Evolutionary conservation across 352 stramenopile genomes (phyloP), one percentile per base, ranked within the genome.

Genomic region (Phytophthora agathidicida): DNA sequence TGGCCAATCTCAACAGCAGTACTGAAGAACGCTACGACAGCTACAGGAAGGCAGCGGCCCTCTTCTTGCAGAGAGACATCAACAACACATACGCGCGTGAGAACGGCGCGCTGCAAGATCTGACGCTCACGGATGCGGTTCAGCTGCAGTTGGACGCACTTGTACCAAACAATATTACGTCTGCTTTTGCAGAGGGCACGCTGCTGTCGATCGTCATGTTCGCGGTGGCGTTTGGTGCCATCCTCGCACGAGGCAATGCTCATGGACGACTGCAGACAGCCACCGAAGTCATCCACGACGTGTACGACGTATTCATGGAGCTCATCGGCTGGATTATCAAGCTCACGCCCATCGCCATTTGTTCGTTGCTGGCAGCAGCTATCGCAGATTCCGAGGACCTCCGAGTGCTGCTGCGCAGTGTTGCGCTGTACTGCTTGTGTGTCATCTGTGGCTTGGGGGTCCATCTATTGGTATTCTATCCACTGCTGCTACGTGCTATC

Each of bases 291-390:
- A 65, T 82, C 23, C 68, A 65, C 27, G 68, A 83, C 47, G 35
- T 82, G 37, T 71, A 78, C 54, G 50, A 46, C 19, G 66, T 71
- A 14, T 78, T 87, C 44, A 73, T 85, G 54, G 45, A 49, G 32
- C 63, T 87, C 19, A 79, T 87, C 60, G 50, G 51, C 32, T 78
- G 59, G 48, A 41, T 80, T 33, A 65, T 83, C 31, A 64, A 55
- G 48, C 52, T 55, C 46, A 88, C 82, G 32, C 78, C 80, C 14
- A 31, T 88, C 17, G 76, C 83, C 3, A 80, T 90, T 41, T 71
- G 86, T 22, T 92, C 81, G 26, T 73, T 92, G 50, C 65, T 92
- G 19, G 71, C 73, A 27, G 68, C 69, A 5, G 73, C 83, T 19
- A 80, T 89, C 46, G 63, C 68, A n/a, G 68, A 60, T 9, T 72